Conservation (phyloP, 2,329 filamentous ascomycete genomes). For the Reticulascus tulasneorum region DNA sequence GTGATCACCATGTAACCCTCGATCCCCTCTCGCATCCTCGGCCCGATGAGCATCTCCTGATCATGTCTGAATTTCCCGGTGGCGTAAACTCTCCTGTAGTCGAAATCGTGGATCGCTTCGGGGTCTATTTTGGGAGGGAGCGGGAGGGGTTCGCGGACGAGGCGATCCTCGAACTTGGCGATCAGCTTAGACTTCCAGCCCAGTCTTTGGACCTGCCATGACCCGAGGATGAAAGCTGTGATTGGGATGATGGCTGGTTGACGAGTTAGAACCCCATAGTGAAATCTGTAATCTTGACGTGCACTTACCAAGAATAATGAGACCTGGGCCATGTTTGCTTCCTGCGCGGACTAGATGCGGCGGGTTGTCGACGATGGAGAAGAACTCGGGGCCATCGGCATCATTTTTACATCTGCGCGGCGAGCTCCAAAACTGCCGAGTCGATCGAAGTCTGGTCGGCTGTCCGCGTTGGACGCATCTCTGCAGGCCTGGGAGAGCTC, state of each 20-base stretch:
- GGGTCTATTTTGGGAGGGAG: slow-evolving; percentile 81
- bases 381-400: slow-evolving; percentile 74
- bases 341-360: slow-evolving; percentile 73
- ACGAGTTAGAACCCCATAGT: no score
- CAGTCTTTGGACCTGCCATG: slow-evolving; percentile 92
- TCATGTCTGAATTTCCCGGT: slow-evolving; percentile 76
- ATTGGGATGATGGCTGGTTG: slow-evolving; percentile 87
- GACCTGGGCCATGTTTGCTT: slow-evolving; percentile 69
- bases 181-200: slow-evolving; percentile 93
- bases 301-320: slow-evolving; percentile 77
- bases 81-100: slow-evolving; percentile 80
- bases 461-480: neutral
- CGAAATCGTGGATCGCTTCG: slow-evolving; percentile 78
- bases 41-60: slow-evolving; percentile 93
- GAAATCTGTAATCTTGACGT: no score
- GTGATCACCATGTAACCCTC: slow-evolving; percentile 91
- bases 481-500: no score
- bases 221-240: slow-evolving; percentile 84
- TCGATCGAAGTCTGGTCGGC: neutral
- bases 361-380: slow-evolving; percentile 83
- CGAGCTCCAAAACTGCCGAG: neutral
- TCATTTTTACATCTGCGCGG: slow-evolving; percentile 37
- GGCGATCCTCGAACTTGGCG: slow-evolving; percentile 85
- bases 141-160: slow-evolving; percentile 80
- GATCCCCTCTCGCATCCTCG: slow-evolving; percentile 81